Evolutionary conservation across 78 protist genomes (phyloP), one percentile per base, ranked within the genome.

Genomic region (Dictyostelium citrinum): DNA sequence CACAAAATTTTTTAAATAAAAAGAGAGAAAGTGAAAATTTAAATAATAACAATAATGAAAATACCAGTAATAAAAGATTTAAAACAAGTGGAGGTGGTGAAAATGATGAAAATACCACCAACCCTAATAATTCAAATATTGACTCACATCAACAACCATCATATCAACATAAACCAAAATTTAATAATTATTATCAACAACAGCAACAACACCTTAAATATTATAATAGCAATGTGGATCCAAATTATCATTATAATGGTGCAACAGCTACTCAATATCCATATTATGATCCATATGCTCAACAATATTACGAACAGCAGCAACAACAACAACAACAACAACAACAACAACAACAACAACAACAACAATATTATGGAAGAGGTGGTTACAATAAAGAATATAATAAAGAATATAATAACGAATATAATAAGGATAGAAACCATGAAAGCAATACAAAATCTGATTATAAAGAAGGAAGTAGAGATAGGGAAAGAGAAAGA

Each of bases 131-230:
- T 5, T 16, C 77, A 33, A 70, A 5, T 33, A 27, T 27, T 27
- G 29, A 64, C 17, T 22, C 29, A 70, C 77, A 70, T 12, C 43
- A 70, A 12, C 77, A 70, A 70, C 7, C 22, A 33, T 7, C n/a
- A 70, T 33, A 70, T 16, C 39, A 33, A 33, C 77, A n/a, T 64
- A 70, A 70, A 33, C 77, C 77, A 70, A 70, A 70, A 70, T 70
- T 9, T 33, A 70, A 70, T 70, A 70, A 29, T 12, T 70, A 70
- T 17, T 70, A 70, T 16, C 43, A 70, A 70, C 43, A 55, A 20
- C 64, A 55, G 6, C 64, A 55, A 6, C 64, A 27, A 70, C 37
- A 70, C 45, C 11, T 11, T 64, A 64, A 64, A 64, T 70, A 70
- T 33, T 33, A 27, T 33, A 35, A 29, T 68, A 10, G 39, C 5